phyloP scores from a whole-genome alignment of 106 monocot species.

The Phalaenopsis equestris region DNA sequence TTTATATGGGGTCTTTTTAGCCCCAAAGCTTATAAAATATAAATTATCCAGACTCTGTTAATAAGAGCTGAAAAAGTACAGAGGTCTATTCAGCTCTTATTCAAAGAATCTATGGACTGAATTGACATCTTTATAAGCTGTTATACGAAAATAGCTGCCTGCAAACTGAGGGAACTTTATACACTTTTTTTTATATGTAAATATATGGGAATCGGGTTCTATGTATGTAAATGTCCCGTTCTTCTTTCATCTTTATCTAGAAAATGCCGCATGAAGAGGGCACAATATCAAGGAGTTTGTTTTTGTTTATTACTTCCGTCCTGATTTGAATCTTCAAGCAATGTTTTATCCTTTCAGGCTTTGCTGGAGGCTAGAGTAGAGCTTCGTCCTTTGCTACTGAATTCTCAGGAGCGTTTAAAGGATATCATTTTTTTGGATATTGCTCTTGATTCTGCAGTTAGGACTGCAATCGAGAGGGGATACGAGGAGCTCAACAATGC shows the following conservation, averaged over 20 bases:
- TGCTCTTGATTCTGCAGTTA: slow-evolving; percentile 91
- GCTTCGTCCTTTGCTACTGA: slow-evolving; percentile 56
- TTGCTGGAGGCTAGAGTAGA: slow-evolving; percentile 83
- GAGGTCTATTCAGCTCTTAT: too few species aligned
- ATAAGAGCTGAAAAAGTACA: too few species aligned
- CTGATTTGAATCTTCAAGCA: background rate
- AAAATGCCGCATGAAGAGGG: background rate
- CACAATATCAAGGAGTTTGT: background rate
- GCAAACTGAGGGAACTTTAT: too few species aligned
- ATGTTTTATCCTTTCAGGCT: slow-evolving; percentile 34
- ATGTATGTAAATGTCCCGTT: background rate
- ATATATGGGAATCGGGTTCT: too few species aligned
- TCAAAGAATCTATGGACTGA: too few species aligned
- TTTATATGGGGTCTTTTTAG: too few species aligned
- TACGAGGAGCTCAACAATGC: slow-evolving; percentile 80
- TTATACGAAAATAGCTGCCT: too few species aligned
- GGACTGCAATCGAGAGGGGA: slow-evolving; percentile 82
- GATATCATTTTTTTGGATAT: slow-evolving; percentile 94
- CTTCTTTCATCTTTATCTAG: background rate
- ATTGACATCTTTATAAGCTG: too few species aligned
- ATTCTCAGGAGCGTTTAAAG: slow-evolving; percentile 71
- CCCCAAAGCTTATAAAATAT: too few species aligned
- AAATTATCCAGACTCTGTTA: too few species aligned
- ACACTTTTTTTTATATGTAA: too few species aligned
- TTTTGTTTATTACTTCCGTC: background rate